Evolutionary conservation across 257 asterid species (phyloP).

Genomic region (Primulina huaijiensis): DNA sequence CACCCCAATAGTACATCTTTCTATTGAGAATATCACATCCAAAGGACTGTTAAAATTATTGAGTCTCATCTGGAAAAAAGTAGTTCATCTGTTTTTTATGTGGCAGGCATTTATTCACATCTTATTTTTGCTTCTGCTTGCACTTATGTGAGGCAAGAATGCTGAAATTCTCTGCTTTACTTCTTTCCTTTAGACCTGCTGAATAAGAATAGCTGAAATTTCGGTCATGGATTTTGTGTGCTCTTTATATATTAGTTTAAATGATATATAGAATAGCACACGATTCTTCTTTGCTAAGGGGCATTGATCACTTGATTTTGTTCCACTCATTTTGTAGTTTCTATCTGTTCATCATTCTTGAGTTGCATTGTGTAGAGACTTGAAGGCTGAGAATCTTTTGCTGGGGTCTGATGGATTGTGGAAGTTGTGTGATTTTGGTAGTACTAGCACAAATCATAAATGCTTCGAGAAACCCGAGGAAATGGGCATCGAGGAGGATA

Average conservation of each 20-base stretch:
- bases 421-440: constrained; percentile 98
- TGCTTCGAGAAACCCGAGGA: constrained; percentile 96
- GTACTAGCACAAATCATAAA: constrained; percentile 90
- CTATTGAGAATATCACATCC: neutral
- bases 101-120: constrained; percentile 12
- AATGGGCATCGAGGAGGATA: constrained; percentile 99
- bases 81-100: neutral
- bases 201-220: constrained; percentile 15
- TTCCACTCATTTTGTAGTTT: constrained; percentile 1
- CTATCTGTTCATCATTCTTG: constrained; percentile 25
- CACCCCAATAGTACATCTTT: neutral
- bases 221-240: neutral
- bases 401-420: constrained; percentile 92
- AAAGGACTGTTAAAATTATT: constrained; percentile 6
- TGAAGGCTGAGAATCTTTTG: constrained; percentile 95
- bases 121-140: constrained; percentile 8
- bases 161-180: constrained; percentile 4
- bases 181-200: neutral
- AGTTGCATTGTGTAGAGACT: constrained; percentile 57
- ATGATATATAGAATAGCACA: neutral
- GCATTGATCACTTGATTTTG: neutral
- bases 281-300: constrained; percentile 20
- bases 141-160: constrained; percentile 6
- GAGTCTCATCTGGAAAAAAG: neutral
- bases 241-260: constrained; percentile 1